Conservation (phyloP, 768 basidiomycete species). For the Tylopilus felleus region DNA sequence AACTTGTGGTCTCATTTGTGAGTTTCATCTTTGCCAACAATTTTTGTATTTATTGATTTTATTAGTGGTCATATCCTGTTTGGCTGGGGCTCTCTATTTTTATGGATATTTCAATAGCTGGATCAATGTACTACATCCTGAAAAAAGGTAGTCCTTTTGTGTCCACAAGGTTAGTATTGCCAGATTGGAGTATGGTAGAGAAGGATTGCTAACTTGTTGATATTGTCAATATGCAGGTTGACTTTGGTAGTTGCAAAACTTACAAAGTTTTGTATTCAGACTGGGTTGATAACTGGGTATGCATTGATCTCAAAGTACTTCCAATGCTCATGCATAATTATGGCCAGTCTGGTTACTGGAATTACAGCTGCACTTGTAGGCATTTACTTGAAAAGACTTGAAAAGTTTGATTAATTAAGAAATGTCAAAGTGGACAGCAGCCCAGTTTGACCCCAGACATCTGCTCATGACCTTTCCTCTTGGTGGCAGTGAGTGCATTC, state of each 20-base stretch:
- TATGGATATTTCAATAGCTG: slow-evolving; percentile 23
- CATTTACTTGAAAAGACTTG: neutral
- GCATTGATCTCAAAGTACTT: neutral
- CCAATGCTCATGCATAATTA: neutral
- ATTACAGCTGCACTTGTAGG: slow-evolving; percentile 19
- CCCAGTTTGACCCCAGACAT: slow-evolving; percentile 18
- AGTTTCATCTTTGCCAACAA: neutral
- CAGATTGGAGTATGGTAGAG: neutral
- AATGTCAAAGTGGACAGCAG: slow-evolving; percentile 16
- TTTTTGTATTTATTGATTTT: neutral
- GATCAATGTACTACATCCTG: slow-evolving; percentile 16
- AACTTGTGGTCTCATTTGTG: neutral
- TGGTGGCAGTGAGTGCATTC: slow-evolving; percentile 23
- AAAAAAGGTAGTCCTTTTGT: neutral
- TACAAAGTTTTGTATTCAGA: slow-evolving; percentile 21
- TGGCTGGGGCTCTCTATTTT: slow-evolving; percentile 25
- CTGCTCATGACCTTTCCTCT: slow-evolving; percentile 24
- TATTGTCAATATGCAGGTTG: slow-evolving; percentile 4
- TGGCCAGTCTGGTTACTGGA: slow-evolving; percentile 14
- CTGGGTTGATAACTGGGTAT: slow-evolving; percentile 27
- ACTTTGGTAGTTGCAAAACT: slow-evolving; percentile 15
- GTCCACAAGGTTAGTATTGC: slow-evolving; percentile 11
- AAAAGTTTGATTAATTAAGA: neutral
- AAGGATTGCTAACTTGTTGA: neutral
- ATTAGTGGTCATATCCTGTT: slow-evolving; percentile 18